Evolutionary conservation across 1,284 basidiomycete species (phyloP).

Genomic region (Boletus austroedulis): DNA sequence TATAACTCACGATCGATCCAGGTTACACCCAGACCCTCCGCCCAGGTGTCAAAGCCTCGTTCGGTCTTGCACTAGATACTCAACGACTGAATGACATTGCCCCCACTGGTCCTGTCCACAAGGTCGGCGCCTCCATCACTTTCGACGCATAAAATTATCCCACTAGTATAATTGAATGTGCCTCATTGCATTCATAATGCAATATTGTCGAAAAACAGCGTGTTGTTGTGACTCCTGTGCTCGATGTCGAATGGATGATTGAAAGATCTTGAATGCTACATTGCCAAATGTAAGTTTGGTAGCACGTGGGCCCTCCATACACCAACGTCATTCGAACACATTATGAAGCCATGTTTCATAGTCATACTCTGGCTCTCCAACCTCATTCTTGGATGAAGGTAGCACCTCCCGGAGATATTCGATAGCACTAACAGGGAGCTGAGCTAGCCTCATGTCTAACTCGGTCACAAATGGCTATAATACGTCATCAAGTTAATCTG

Average conservation of each 20-base stretch:
- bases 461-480: conserved; percentile 88
- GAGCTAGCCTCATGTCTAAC: conserved; percentile 86
- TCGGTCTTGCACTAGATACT: conserved; percentile 91
- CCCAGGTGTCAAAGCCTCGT: conserved; percentile 92
- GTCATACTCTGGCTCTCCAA: conserved; percentile 68
- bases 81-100: conserved; percentile 76
- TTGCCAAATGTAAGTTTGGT: background rate
- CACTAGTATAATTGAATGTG: conserved; percentile 23
- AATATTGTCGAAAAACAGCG: background rate
- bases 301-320: background rate
- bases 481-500: conserved; percentile 7
- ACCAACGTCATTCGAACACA: conserved; percentile 55
- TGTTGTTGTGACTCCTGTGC: background rate
- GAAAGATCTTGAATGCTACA: background rate
- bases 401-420: conserved; percentile 81
- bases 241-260: background rate
- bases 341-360: conserved; percentile 77
- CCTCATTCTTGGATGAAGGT: conserved; percentile 52
- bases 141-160: conserved; percentile 62
- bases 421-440: conserved; percentile 75
- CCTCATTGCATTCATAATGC: conserved; percentile 12
- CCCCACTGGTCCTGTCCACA: conserved; percentile 67
- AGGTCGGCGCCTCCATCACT: conserved; percentile 71
- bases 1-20: conserved; percentile 26
- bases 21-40: conserved; percentile 91